Evolutionary conservation across 108 stramenopile genomes (phyloP), one percentile per base, ranked within the genome.

Genomic region (Cyclotella atomus): DNA sequence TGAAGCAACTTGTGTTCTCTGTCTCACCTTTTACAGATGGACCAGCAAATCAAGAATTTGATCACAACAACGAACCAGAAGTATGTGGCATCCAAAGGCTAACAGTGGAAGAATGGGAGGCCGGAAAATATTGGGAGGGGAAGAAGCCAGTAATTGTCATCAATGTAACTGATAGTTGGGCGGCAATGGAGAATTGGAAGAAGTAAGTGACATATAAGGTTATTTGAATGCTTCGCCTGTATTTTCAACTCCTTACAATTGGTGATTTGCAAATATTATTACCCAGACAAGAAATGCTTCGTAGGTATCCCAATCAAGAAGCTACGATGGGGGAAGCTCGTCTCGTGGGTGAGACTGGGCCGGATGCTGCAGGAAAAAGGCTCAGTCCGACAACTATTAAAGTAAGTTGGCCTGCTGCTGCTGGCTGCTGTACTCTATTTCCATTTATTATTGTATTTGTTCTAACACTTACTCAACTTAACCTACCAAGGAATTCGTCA

Each of bases 21-120:
- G 34, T 20, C 2, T 61, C 38, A 12, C 59, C 62, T 38, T 20
- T 23, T 38, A 16, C 62, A 50, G 79, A 73, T 30, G 79, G 44
- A 21, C 79, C 79, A 9, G 65, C 79, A 3, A 53, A 54, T 17
- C 68, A 73, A 24, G 79, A 81, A 38, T 81, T 81, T 35, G 71
- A 68, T 36, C 79, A 79, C 52, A 66, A 73, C 60, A 73, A 81
- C 47, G 72, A 60, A 21, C 71, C 71, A n/a, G 44, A 44, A 21
- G 61, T 81, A 0, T 81, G 79, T 53, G 57, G 72, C 12, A 17
- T 81, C 4, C 71, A 46, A 15, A 35, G 52, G 0, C 23, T 81
- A 0, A 69, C 79, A 8, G 79, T 73, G 1, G 72, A 73, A 28
- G 79, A 81, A 36, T 81, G 79, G 79, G 79, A 81, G 16, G 60